Evolutionary conservation across 345 rosid genomes (phyloP).

Genomic region (Citrus maxima): DNA sequence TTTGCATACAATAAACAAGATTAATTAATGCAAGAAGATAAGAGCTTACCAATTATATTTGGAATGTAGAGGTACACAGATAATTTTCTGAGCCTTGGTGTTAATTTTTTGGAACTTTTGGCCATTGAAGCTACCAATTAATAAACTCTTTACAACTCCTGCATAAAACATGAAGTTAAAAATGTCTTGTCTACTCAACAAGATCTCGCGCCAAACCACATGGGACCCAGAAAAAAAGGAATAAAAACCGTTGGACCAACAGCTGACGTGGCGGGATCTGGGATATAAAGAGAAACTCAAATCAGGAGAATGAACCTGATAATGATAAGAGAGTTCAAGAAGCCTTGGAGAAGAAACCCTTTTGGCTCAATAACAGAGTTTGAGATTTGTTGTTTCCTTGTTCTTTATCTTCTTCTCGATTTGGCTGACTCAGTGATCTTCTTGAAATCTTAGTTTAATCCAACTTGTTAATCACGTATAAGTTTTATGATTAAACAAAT

Average conservation of each 20-base stretch:
- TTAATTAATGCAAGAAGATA: neutral
- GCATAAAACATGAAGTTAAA: neutral
- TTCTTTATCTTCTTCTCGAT: too few relatives aligned
- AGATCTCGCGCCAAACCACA: conserved; percentile 1
- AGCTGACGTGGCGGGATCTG: conserved; percentile 6
- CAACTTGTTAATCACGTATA: neutral
- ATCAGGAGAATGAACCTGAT: neutral
- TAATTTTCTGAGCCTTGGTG: conserved; percentile 37
- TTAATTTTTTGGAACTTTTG: conserved; percentile 43
- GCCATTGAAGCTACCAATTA: conserved; percentile 42
- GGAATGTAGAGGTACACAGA: conserved; percentile 85
- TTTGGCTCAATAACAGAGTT: neutral
- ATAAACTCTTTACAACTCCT: neutral
- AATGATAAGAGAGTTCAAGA: too few relatives aligned
- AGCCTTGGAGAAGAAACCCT: neutral
- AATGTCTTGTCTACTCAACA: neutral
- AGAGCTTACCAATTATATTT: conserved; percentile 71
- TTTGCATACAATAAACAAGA: neutral
- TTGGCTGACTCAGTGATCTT: too few relatives aligned
- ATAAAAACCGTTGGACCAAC: neutral
- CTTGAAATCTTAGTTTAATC: neutral
- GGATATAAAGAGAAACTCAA: neutral
- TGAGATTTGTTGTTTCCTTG: neutral
- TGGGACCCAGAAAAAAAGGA: conserved; percentile 1
- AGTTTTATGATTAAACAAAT: neutral